Base-by-base conservation (phyloP, 441 rosid species). In the Populus hybrid region DNA sequence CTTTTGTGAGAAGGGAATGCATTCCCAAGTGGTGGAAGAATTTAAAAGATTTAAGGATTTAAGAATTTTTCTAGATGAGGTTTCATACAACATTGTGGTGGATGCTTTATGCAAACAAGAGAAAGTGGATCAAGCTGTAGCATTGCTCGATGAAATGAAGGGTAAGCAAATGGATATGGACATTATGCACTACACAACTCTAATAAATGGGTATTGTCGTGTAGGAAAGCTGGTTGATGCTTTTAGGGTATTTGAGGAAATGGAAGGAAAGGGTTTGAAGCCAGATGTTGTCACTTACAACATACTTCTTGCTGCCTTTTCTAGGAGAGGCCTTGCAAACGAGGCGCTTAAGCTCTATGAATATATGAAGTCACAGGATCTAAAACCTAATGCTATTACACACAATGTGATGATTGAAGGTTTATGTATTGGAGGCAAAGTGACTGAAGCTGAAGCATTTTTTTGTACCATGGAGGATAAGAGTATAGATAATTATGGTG, bases 21-120 rank as follows among this genome's bases (percentile, higher is more conserved):
- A 40, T 77, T 69, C 73, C 34, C 83, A 85, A 81, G 92, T 85
- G 21, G 78, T 81, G n/a, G 23, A 82, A 57, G 77, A 71, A 77
- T 93, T 95, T 70, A 67, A 76, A 68, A 79, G 84, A 65, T 87
- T 82, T 63, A 84, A 81, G 76, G 77, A 73, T 42, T 64, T 18
- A 70, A 86, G 88, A 5, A 38, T 90, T 77, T 90, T 79, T 77
- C 84, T 91, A 69, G 98, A 91, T 74, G 81, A 81, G 79, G 85
- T 84, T 78, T 87, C 87, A 53, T 89, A 95, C 77, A 88, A 88
- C 78, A 79, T 86, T 0, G 87, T 71, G 30, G 69, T 89, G 18
- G 73, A 86, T 81, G 94, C 96, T 53, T 83, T 91, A 68, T 84
- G 96, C 84, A 90, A 88, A 83, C 79, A 83, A 26, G 90, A 87